Evolutionary conservation across 768 basidiomycete genomes (phyloP), one percentile per base, ranked within the genome.

Genomic region (Pisolithus orientalis): DNA sequence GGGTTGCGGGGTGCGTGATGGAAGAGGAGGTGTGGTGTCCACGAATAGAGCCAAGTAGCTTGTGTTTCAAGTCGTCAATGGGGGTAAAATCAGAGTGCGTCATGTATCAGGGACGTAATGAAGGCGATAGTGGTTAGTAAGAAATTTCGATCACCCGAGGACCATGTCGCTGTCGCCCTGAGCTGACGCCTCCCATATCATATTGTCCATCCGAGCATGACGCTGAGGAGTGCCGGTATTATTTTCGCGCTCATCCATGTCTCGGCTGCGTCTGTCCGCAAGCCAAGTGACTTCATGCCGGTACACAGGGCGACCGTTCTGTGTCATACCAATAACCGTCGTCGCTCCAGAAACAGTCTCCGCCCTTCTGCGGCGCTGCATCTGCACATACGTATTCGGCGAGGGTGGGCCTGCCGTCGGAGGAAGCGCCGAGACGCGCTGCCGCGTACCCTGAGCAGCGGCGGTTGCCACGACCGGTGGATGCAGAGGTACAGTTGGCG

Each of bases 311-410:
- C 65, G 61, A 4, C 65, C 65, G 8, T 62, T 63, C 1, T 59
- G 63, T 1, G 65, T 65, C 62, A 62, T 55, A 44, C 57, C 65
- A 38, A 63, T 44, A 7, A 62, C 58, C 11, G 57, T 57, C 47
- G 66, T 59, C 37, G 62, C 64, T 3, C 66, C 66, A 4, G 66
- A 69, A 7, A 68, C 66, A 10, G 68, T 69, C 54, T 69, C 68
- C 6, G 68, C 70, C 29, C 68, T 53, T 48, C 68, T 60, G 29
- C 68, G 70, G 48, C 52, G 65, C 24, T 66, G 63, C 16, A 57
- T 28, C 37, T 65, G 65, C 4, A 27, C 50, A 25, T 52, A 62
- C 29, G 50, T 50, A 13, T 53, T 59, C 25, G 58, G 44, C 4
- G 59, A 59, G 3, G 60, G 58, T 25, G 69, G 62, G 39, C 57